Evolutionary conservation across 1,284 basidiomycete species (phyloP).

Genomic region (Marasmius fiardii): DNA sequence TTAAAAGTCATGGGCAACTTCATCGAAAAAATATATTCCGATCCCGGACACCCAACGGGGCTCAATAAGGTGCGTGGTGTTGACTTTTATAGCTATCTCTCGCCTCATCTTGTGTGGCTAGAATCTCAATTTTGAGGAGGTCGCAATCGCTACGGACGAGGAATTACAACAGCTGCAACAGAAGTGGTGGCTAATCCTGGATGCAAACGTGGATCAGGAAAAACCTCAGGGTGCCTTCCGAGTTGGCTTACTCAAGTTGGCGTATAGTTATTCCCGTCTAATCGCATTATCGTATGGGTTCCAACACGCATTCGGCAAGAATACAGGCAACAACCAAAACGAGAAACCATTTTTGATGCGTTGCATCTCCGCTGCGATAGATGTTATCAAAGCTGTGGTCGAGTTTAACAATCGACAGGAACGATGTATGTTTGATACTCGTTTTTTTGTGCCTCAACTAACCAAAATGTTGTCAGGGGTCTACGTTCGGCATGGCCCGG

Average conservation of each 20-base stretch:
- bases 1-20: constrained; percentile 63
- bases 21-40: constrained; percentile 60
- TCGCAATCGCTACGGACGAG: constrained; percentile 69
- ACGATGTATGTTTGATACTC: constrained; percentile 36
- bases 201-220: constrained; percentile 42
- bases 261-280: constrained; percentile 67
- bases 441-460: not conserved
- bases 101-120: constrained; percentile 24
- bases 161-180: constrained; percentile 48
- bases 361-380: constrained; percentile 57
- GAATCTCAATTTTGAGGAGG: constrained; percentile 58
- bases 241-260: constrained; percentile 58
- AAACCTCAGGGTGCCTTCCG: constrained; percentile 58
- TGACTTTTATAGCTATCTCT: constrained; percentile 27
- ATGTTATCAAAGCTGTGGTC: constrained; percentile 63
- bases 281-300: constrained; percentile 72
- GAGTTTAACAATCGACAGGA: constrained; percentile 54
- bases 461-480: constrained; percentile 32
- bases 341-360: constrained; percentile 66
- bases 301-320: constrained; percentile 66
- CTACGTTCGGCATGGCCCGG: constrained; percentile 73
- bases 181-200: constrained; percentile 50
- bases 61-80: not conserved
- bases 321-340: constrained; percentile 33
- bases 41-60: constrained; percentile 50